Conservation (phyloP, 768 basidiomycete species). For the Melanogaster broomeanus region DNA sequence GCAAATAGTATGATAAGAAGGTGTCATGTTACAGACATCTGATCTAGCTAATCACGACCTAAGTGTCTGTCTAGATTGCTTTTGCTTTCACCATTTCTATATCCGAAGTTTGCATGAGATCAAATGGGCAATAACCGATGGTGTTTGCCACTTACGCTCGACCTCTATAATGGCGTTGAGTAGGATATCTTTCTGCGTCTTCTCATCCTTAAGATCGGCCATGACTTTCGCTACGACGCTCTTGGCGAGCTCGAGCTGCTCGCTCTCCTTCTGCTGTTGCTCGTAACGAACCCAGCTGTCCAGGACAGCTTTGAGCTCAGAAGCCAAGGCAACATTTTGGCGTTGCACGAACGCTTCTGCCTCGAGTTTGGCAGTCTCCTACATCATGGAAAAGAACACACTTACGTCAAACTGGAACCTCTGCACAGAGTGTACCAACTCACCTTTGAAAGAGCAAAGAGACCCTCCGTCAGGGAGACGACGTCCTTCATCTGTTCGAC, state of each 20-base stretch:
- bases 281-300: slow-evolving; percentile 99
- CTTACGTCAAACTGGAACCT: background rate
- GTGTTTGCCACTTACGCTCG: slow-evolving; percentile 74
- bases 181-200: slow-evolving; percentile 85
- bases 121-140: background rate
- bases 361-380: slow-evolving; percentile 95
- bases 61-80: slow-evolving; percentile 64
- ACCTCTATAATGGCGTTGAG: slow-evolving; percentile 80
- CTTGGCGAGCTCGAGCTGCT: slow-evolving; percentile 91
- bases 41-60: slow-evolving; percentile 25
- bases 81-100: slow-evolving; percentile 90
- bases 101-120: slow-evolving; percentile 5
- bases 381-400: background rate
- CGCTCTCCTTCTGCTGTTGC: slow-evolving; percentile 94
- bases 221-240: slow-evolving; percentile 87
- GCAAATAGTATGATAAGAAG: slow-evolving; percentile 8
- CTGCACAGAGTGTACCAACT: slow-evolving; percentile 2
- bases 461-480: slow-evolving; percentile 83
- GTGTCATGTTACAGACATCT: slow-evolving; percentile 1
- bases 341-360: slow-evolving; percentile 85
- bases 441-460: slow-evolving; percentile 93
- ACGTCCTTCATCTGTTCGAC: slow-evolving; percentile 97
- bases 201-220: slow-evolving; percentile 81
- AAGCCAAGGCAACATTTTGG: slow-evolving; percentile 83
- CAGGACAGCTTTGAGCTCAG: slow-evolving; percentile 91